Conservation (phyloP, 208 protist genomes). For the Trypanosoma cruzi region DNA sequence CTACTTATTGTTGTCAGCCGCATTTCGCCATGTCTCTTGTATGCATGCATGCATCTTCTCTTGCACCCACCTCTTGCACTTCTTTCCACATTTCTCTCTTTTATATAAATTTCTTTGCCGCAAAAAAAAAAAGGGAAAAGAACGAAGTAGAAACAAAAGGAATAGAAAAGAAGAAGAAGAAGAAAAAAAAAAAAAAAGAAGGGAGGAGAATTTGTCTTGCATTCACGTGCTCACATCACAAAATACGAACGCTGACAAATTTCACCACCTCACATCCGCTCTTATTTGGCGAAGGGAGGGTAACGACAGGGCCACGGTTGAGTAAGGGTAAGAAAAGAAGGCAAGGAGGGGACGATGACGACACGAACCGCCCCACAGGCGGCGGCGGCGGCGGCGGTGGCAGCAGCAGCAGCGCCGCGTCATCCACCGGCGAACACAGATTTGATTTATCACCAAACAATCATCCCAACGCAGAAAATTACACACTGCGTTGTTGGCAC, state of each 20-base stretch:
- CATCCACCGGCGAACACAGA: constrained; percentile 33
- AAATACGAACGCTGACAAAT: no score
- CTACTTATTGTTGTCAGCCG: no score
- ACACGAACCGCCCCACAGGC: background rate
- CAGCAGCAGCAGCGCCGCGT: background rate
- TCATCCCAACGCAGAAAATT: constrained; percentile 78
- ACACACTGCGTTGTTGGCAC: constrained; percentile 71
- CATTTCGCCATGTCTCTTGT: no score
- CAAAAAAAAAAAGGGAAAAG: no score
- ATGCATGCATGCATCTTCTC: no score
- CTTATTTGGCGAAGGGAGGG: no score
- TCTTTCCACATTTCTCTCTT: no score
- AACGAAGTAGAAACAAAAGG: no score
- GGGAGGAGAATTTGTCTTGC: background rate
- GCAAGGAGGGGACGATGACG: background rate
- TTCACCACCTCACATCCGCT: no score
- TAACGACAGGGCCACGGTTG: no score
- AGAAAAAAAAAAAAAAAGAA: constrained; percentile 3
- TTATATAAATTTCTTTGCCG: background rate
- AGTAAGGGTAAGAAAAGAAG: background rate
- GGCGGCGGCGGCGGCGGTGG: no score
- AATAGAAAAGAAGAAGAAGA: constrained; percentile 11
- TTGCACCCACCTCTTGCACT: no score
- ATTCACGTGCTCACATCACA: background rate
- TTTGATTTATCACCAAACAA: constrained; percentile 83